phyloP scores from a whole-genome alignment of 2,329 filamentous ascomycete species.

The Fusarium dimerum region DNA sequence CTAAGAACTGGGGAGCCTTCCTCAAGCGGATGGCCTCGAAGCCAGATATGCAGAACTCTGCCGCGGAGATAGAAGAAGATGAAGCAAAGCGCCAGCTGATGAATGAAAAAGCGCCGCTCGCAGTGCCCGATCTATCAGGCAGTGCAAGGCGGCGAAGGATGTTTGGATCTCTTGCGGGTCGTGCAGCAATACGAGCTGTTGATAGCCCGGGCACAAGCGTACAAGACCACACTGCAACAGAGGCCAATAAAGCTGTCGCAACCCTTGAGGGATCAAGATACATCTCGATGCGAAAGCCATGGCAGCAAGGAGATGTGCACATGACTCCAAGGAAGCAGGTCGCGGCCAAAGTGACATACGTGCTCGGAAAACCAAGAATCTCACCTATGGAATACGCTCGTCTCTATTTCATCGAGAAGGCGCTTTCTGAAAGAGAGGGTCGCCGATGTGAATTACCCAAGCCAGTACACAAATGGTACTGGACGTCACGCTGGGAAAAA shows the following conservation, averaged over 20 bases:
- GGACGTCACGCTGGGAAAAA: slow-evolving; percentile 37
- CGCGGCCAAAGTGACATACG: slow-evolving; percentile 1
- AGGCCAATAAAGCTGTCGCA: not conserved
- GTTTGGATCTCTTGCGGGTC: not conserved
- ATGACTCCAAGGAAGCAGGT: slow-evolving; percentile 2
- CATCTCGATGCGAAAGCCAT: not conserved
- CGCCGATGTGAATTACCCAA: slow-evolving; percentile 31
- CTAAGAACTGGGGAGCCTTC: slow-evolving; percentile 30
- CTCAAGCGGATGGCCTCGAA: slow-evolving; percentile 29
- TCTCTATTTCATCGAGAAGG: slow-evolving; percentile 37
- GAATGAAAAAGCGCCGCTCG: not conserved
- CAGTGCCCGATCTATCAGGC: not conserved
- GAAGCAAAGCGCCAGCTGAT: not conserved
- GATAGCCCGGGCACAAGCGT: not conserved
- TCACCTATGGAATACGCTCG: slow-evolving; percentile 44
- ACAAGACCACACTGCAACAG: not conserved
- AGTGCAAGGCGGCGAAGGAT: not conserved
- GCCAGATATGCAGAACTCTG: slow-evolving; percentile 10
- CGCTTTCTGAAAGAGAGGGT: slow-evolving; percentile 27
- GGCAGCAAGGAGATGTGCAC: not conserved
- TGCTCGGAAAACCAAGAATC: slow-evolving; percentile 32
- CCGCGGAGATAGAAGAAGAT: not conserved
- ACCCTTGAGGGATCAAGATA: not conserved
- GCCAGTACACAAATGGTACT: slow-evolving; percentile 34
- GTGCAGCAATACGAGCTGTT: not conserved